Conservation (phyloP, 2,329 filamentous ascomycete genomes). For the Colletotrichum echinochloae region DNA sequence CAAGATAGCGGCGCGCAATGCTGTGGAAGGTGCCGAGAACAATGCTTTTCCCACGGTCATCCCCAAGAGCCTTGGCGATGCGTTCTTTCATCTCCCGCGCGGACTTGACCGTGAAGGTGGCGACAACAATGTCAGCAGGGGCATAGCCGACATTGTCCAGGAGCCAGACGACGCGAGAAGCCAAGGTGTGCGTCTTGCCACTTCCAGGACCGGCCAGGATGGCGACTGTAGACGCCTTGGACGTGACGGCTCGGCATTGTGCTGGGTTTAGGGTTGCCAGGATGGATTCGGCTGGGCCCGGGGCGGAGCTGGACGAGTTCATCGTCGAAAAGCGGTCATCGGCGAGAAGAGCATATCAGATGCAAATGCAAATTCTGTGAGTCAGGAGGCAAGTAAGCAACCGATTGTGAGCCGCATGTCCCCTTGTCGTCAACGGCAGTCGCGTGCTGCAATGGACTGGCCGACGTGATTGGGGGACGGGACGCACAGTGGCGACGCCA, state of each 20-base stretch:
- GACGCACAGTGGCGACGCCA: neutral
- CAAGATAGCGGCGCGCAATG: conserved; percentile 86
- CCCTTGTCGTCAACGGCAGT: neutral
- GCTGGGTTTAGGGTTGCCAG: conserved; percentile 65
- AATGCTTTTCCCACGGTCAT: conserved; percentile 79
- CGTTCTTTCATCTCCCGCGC: conserved; percentile 93
- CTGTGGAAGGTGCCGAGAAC: conserved; percentile 96
- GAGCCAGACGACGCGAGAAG: conserved; percentile 90
- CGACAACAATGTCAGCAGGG: conserved; percentile 91
- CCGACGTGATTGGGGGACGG: conserved; percentile 23
- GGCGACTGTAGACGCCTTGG: conserved; percentile 66
- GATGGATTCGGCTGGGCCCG: conserved; percentile 48
- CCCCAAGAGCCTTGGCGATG: conserved; percentile 83
- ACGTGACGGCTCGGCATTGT: conserved; percentile 67
- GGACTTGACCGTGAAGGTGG: conserved; percentile 97
- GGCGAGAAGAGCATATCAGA: neutral
- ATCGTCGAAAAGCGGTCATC: conserved; percentile 29
- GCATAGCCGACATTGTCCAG: conserved; percentile 77
- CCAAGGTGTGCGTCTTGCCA: conserved; percentile 96
- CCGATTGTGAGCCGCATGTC: neutral
- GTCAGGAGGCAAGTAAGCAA: neutral
- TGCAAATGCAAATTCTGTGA: neutral
- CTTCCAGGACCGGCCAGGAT: conserved; percentile 77
- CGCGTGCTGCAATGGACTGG: neutral
- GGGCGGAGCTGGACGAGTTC: conserved; percentile 37